Evolutionary conservation across 1,284 basidiomycete genomes (phyloP).

Genomic region (Rhizoctonia solani): DNA sequence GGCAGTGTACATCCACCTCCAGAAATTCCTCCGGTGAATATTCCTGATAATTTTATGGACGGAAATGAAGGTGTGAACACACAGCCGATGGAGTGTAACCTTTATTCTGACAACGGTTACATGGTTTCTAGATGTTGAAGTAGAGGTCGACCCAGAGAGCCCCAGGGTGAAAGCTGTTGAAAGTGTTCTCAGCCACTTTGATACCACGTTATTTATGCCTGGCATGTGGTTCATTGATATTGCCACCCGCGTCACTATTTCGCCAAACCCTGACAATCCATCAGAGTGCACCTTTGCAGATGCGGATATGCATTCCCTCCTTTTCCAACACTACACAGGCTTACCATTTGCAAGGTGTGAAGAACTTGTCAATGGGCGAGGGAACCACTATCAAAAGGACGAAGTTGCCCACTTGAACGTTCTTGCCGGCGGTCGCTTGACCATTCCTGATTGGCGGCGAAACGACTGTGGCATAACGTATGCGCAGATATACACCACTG

Average conservation of each 20-base stretch:
- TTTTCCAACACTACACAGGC: background rate
- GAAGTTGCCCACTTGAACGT: conserved; percentile 1
- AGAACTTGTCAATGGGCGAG: background rate
- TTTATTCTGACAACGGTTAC: too few relatives aligned
- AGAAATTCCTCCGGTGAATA: background rate
- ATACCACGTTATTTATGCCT: background rate
- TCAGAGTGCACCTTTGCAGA: background rate
- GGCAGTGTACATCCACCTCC: conserved; percentile 18
- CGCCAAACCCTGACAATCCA: background rate
- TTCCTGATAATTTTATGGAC: background rate
- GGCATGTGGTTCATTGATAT: conserved; percentile 6
- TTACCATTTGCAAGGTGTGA: background rate
- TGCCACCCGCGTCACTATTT: conserved; percentile 1
- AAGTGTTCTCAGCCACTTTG: background rate
- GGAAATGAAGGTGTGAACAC: background rate
- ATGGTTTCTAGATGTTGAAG: too few relatives aligned
- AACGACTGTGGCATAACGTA: background rate
- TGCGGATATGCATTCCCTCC: background rate
- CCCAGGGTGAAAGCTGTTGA: background rate
- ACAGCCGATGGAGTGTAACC: background rate
- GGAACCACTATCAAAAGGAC: conserved; percentile 13
- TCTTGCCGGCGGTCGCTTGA: background rate
- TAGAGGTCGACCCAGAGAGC: background rate
- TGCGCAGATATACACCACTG: conserved; percentile 14
- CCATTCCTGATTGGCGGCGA: background rate